These are phyloP conservation scores for Citrullus colocynthis DNA, from an alignment of 306 rosid genomes.

Conservation along the genomic window DNA sequence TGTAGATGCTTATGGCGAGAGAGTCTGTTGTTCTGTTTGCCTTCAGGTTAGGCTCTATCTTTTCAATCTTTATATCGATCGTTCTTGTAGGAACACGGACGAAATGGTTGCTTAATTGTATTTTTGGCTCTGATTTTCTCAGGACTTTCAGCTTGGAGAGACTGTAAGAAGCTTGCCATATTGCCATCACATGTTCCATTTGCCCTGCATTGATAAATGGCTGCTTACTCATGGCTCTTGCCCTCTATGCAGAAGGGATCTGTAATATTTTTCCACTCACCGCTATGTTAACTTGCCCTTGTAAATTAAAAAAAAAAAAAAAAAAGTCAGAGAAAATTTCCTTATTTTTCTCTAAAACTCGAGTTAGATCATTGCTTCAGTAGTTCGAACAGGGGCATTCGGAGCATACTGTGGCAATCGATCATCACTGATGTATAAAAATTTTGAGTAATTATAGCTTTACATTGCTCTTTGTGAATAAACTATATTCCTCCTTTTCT, in stretches of 20 bases:
- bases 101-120: constrained; percentile 9
- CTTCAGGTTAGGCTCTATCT: constrained; percentile 53
- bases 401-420: not conserved
- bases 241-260: constrained; percentile 97
- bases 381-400: constrained; percentile 5
- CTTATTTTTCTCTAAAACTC: constrained; percentile 29
- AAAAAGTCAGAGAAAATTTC: constrained; percentile 7
- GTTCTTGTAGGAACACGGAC: not conserved
- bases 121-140: constrained; percentile 10
- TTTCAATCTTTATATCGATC: not conserved
- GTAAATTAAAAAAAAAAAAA: constrained; percentile 20
- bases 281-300: constrained; percentile 15
- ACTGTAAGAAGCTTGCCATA: constrained; percentile 91
- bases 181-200: constrained; percentile 94
- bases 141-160: constrained; percentile 95
- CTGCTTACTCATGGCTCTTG: constrained; percentile 94
- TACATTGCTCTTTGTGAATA: not conserved
- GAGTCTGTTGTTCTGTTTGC: constrained; percentile 87
- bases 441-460: not conserved
- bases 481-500: not conserved
- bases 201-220: constrained; percentile 98
- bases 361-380: not conserved
- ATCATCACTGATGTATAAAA: not conserved
- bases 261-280: constrained; percentile 25
- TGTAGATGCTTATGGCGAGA: constrained; percentile 56